Base-by-base conservation (phyloP, 2,329 filamentous ascomycete genomes). In the Talaromyces sp. region DNA sequence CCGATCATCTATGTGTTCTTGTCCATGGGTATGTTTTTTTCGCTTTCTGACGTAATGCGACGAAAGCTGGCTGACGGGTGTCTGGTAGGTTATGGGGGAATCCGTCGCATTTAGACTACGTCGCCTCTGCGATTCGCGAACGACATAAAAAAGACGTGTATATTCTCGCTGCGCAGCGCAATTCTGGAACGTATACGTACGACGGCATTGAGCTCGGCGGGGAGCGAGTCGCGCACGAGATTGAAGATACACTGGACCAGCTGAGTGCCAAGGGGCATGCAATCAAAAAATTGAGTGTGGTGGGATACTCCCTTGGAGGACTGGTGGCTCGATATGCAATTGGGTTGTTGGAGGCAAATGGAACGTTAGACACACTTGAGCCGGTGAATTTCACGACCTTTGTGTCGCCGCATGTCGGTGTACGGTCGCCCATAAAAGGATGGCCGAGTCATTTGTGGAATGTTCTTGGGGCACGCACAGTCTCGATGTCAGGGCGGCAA, bases 321-420 rank as follows among this genome's bases (percentile, higher is more conserved):
- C 80, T 98, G 6, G 87, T 98, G 4, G 87, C 91, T 9, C 84
- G 93, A 64, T 98, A 96, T 78, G 89, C 91, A 1, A 84, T 96
- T 62, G 93, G 93, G 0, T 79, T 98, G 69, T 81, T 98, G 3
- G 86, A 93, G 69, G 88, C 90, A 61, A 90, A 89, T 70, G 92
- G 92, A 8, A 82, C 91, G 63, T 87, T 98, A 62, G 88, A 96
- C 62, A 83, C 83, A 63, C 82, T 98, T 28, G 83, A 92, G 72
- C 93, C 93, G 67, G 85, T 93, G 84, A 97, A 96, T 80, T 97
- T 98, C 76, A 91, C 89, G 2, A 96, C 93, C 0, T 97, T 98
- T 76, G 93, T 90, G 5, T 88, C 90, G 35, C 93, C 90, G 25
- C 90, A 93, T 76, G 82, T 93, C 7, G 90, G 90, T n/a, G 89